Evolutionary conservation across 176 grass and related monocot genomes (phyloP), one percentile per base, ranked within the genome.

Genomic region (Phyllostachys edulis): DNA sequence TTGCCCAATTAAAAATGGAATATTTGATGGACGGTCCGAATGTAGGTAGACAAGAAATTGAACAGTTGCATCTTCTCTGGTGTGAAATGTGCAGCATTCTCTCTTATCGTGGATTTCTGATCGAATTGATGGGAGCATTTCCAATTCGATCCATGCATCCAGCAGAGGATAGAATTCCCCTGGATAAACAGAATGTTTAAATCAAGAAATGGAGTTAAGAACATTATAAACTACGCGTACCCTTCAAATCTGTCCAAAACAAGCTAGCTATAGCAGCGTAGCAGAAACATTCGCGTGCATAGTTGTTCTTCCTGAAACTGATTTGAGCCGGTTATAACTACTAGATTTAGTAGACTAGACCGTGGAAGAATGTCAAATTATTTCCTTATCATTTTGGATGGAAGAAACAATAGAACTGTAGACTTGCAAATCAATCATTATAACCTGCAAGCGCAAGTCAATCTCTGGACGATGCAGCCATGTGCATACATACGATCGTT

Each of bases 401-500:
- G 23, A 71, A 24, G 13, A 82, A 82, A 45, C 49, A 26, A 17
- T 0, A 29, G 54, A 75, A 20, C 14, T 29, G 62, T 17, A 40
- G 72, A 76, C 23, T 11, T 42, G 13, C 34, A 13, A 36, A 55
- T 40, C 34, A 55, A 76, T 67, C 61, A 76, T 76, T 29, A n/a
- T 18, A 26, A 42, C 34, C n/a, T n/a, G n/a, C n/a, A n/a, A n/a
- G 54, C 20, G 20, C 21, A 64, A 74, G 69, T 83, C 70, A 73
- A 51, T 64, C 7, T 39, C 5, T 10, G 42, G 50, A 37, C 63
- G 83, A 47, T 67, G 12, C 34, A 9, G 34, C 60, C 82, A 84
- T 84, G 82, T 76, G 71, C 82, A 56, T 42, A 7, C 82, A 56
- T 42, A 7, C 47, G 63, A 68, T 84, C 62, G 17, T 77, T 85